Conservation (phyloP, 805 yeast genomes). For the Ascoidea asiatica region DNA sequence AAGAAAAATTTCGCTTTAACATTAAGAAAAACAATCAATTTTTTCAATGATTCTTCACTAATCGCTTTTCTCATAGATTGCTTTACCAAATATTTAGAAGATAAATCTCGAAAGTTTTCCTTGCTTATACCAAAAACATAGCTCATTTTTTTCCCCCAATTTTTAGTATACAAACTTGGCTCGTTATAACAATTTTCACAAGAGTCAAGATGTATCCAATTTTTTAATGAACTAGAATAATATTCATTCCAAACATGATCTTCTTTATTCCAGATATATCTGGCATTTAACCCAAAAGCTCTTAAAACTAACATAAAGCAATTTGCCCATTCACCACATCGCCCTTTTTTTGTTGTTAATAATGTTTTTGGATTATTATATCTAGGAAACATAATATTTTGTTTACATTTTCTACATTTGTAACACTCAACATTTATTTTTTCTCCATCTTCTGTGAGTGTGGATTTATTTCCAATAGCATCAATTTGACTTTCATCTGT, state of each 20-base stretch:
- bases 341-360: constrained; percentile 49
- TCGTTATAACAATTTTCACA: constrained; percentile 82
- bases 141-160: constrained; percentile 94
- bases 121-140: constrained; percentile 61
- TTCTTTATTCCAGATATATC: constrained; percentile 81
- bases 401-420: constrained; percentile 38
- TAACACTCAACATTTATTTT: constrained; percentile 56
- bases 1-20: constrained; percentile 19
- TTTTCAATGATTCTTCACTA: constrained; percentile 23
- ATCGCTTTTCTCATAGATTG: constrained; percentile 34
- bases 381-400: constrained; percentile 52
- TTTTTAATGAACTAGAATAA: constrained; percentile 39
- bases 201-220: constrained; percentile 85
- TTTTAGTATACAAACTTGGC: constrained; percentile 61
- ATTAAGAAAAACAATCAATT: constrained; percentile 22
- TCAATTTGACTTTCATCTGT: constrained; percentile 25
- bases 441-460: constrained; percentile 28
- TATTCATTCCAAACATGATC: constrained; percentile 97
- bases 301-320: constrained; percentile 60
- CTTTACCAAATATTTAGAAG: constrained; percentile 47
- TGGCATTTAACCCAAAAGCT: constrained; percentile 47
- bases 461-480: constrained; percentile 23
- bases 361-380: constrained; percentile 55
- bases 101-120: constrained; percentile 55
- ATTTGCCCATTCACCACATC: constrained; percentile 96